Evolutionary conservation across 2,329 filamentous ascomycete species (phyloP).

Genomic region (Penicillium sp.): DNA sequence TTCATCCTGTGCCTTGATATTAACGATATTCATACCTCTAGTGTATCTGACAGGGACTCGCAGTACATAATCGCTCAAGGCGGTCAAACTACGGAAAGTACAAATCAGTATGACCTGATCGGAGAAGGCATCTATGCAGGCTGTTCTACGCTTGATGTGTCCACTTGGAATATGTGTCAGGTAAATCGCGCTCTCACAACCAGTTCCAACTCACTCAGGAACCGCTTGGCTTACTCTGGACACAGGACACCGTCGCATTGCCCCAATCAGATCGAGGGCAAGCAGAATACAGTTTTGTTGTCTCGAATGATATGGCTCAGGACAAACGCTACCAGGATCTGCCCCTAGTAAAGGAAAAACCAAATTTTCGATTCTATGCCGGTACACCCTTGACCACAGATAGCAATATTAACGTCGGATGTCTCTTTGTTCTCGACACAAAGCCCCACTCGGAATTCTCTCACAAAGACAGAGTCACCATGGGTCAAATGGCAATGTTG

Average conservation of each 20-base stretch:
- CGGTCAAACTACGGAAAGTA: constrained; percentile 40
- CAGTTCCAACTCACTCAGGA: not conserved
- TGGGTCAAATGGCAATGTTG: constrained; percentile 57
- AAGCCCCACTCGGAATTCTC: constrained; percentile 51
- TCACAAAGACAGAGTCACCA: constrained; percentile 43
- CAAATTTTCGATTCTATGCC: constrained; percentile 51
- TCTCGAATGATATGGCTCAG: constrained; percentile 41
- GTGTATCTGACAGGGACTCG: constrained; percentile 48
- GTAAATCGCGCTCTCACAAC: constrained; percentile 18
- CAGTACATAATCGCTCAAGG: constrained; percentile 54
- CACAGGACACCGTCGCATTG: constrained; percentile 35
- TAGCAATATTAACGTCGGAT: constrained; percentile 17
- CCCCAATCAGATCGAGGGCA: constrained; percentile 18
- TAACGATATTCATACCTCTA: not conserved
- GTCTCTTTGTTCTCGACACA: constrained; percentile 60
- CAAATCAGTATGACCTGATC: constrained; percentile 32
- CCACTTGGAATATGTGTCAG: constrained; percentile 31
- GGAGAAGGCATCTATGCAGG: constrained; percentile 32
- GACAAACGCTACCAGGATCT: constrained; percentile 41
- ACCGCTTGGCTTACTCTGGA: not conserved
- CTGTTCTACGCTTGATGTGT: constrained; percentile 32
- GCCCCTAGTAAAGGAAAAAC: constrained; percentile 33
- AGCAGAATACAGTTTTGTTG: constrained; percentile 25
- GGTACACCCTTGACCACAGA: constrained; percentile 57
- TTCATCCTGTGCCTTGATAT: not conserved